Conservation (phyloP, 2,329 filamentous ascomycete species). For the Fusarium stilboides region DNA sequence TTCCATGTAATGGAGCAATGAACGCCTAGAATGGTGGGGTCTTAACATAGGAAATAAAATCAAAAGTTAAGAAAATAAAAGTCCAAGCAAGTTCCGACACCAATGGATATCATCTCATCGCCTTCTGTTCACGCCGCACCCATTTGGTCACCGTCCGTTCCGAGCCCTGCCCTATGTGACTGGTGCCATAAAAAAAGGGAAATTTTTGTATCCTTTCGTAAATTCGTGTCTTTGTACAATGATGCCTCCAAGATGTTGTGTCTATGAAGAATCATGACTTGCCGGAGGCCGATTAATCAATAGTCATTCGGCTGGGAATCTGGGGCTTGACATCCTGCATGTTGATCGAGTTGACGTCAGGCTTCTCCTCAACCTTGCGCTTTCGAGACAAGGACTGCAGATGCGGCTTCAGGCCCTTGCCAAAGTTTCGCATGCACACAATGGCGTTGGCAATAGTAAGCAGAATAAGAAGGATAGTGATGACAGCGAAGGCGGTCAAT, state of each 20-base stretch:
- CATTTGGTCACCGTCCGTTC: conserved; percentile 47
- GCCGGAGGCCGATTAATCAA: conserved; percentile 63
- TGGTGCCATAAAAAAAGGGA: conserved; percentile 47
- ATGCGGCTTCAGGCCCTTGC: conserved; percentile 89
- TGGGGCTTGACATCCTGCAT: conserved; percentile 71
- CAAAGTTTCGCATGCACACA: conserved; percentile 92
- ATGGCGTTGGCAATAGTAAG: conserved; percentile 90
- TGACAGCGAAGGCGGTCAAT: conserved; percentile 92
- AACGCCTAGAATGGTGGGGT: conserved; percentile 48
- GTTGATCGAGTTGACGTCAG: conserved; percentile 69
- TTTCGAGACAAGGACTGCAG: conserved; percentile 69
- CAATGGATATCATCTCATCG: conserved; percentile 50
- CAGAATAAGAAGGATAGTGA: conserved; percentile 91
- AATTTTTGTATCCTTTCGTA: conserved; percentile 51
- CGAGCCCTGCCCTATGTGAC: conserved; percentile 52
- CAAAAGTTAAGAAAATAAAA: conserved; percentile 35
- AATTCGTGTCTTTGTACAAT: conserved; percentile 58
- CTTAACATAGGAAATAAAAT: conserved; percentile 43
- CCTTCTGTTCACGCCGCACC: conserved; percentile 49
- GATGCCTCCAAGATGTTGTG: conserved; percentile 16
- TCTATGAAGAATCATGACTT: conserved; percentile 20
- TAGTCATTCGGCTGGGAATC: conserved; percentile 72
- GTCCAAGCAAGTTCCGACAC: conserved; percentile 46
- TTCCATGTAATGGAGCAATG: conserved; percentile 44
- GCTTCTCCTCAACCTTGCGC: conserved; percentile 66